phyloP scores from a whole-genome alignment of 768 basidiomycete genomes.

The Lentinula aciculospora region DNA sequence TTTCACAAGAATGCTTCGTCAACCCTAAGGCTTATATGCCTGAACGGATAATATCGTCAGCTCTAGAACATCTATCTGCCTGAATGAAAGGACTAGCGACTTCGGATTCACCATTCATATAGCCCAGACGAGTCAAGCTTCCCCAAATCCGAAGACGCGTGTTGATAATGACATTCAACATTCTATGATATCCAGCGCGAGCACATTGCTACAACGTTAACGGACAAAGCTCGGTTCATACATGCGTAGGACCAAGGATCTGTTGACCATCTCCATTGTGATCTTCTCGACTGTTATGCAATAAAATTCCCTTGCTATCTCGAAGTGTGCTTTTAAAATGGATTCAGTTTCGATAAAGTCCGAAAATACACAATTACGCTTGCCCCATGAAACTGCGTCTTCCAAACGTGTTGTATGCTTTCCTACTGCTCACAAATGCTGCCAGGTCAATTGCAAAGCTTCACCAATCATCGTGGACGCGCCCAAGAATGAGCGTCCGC shows the following conservation, averaged over 20 bases:
- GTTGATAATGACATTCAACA: too few species aligned
- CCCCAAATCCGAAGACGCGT: too few species aligned
- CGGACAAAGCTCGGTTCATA: neutral
- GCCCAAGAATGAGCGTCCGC: neutral
- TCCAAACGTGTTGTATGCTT: neutral
- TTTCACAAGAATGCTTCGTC: too few species aligned
- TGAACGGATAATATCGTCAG: too few species aligned
- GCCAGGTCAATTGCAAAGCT: neutral
- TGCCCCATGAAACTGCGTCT: neutral
- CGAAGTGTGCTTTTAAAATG: neutral
- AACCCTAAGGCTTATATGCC: too few species aligned
- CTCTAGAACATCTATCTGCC: too few species aligned
- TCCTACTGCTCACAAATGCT: neutral
- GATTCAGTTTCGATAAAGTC: neutral
- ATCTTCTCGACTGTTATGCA: neutral
- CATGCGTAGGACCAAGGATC: neutral
- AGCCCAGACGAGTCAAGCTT: too few species aligned
- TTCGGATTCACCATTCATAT: too few species aligned
- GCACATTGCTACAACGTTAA: neutral
- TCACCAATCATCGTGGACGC: neutral
- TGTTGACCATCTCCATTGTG: neutral
- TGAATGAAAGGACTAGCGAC: too few species aligned
- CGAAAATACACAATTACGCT: neutral
- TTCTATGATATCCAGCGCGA: too few species aligned
- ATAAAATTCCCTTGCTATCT: conserved; percentile 1